phyloP scores from a whole-genome alignment of 164 flowering plant species.

The Berberis thunbergii region DNA sequence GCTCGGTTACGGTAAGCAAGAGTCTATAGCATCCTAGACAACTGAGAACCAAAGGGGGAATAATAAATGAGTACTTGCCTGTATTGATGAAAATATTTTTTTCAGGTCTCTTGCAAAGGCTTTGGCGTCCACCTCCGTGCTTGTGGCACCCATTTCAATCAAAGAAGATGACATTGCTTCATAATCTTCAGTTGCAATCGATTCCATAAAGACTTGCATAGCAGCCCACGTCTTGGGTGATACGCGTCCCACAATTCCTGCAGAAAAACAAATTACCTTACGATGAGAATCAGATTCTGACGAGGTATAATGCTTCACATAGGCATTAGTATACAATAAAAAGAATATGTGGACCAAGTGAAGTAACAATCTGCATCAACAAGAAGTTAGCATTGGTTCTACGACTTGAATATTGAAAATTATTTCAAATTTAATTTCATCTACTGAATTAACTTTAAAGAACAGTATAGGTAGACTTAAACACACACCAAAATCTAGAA shows the following conservation, averaged over 20 bases:
- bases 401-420: no score
- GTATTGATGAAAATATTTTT: slow-evolving; percentile 77
- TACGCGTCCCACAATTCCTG: slow-evolving; percentile 97
- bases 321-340: background rate
- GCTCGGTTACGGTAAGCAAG: background rate
- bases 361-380: no score
- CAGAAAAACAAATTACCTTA: background rate
- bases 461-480: background rate
- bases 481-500: slow-evolving; percentile 82
- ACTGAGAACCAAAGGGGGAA: background rate
- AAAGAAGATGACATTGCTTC: slow-evolving; percentile 89
- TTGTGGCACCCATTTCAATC: slow-evolving; percentile 89
- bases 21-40: background rate
- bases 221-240: slow-evolving; percentile 95
- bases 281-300: no score
- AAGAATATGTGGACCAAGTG: background rate
- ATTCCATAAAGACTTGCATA: slow-evolving; percentile 74
- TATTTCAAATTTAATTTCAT: no score
- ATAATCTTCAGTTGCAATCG: slow-evolving; percentile 72
- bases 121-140: slow-evolving; percentile 50
- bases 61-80: slow-evolving; percentile 33
- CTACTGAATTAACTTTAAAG: background rate
- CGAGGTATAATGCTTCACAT: no score
- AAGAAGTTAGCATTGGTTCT: no score
- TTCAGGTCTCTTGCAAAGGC: slow-evolving; percentile 85